These are phyloP conservation scores for Podaxis carcinomalis DNA, from an alignment of 768 basidiomycete genomes.

Conservation along the genomic window DNA sequence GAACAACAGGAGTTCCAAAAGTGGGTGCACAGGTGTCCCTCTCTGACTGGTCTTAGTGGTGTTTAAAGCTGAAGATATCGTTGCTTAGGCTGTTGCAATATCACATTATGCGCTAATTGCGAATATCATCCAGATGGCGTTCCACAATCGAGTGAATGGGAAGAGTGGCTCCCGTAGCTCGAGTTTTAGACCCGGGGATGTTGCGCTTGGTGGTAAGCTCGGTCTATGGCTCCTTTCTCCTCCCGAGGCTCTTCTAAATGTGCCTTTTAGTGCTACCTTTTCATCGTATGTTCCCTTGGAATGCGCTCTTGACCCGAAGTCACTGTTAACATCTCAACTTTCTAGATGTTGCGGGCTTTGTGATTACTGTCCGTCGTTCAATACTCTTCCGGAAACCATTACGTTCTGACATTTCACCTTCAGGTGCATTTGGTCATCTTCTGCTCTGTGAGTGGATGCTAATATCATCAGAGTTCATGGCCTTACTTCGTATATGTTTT, in stretches of 20 bases:
- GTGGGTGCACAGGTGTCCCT: conserved; percentile 21
- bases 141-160: conserved; percentile 30
- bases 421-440: conserved; percentile 56
- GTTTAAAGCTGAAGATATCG: background rate
- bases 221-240: background rate
- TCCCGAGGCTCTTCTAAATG: conserved; percentile 7
- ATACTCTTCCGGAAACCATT: background rate
- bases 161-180: conserved; percentile 22
- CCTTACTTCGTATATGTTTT: background rate
- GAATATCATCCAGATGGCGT: conserved; percentile 48
- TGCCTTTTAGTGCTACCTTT: conserved; percentile 26
- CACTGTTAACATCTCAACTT: background rate
- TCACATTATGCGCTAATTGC: conserved; percentile 52
- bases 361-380: conserved; percentile 40
- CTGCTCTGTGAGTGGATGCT: conserved; percentile 34
- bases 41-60: background rate
- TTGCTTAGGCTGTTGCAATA: conserved; percentile 43
- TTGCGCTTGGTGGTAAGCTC: conserved; percentile 33
- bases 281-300: conserved; percentile 37
- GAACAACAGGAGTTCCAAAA: conserved; percentile 67
- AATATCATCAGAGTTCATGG: background rate
- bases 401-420: conserved; percentile 10
- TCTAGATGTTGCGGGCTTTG: conserved; percentile 39
- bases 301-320: background rate
- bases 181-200: conserved; percentile 46